Evolutionary conservation across 164 flowering plant genomes (phyloP).

Genomic region (Berberis thunbergii): DNA sequence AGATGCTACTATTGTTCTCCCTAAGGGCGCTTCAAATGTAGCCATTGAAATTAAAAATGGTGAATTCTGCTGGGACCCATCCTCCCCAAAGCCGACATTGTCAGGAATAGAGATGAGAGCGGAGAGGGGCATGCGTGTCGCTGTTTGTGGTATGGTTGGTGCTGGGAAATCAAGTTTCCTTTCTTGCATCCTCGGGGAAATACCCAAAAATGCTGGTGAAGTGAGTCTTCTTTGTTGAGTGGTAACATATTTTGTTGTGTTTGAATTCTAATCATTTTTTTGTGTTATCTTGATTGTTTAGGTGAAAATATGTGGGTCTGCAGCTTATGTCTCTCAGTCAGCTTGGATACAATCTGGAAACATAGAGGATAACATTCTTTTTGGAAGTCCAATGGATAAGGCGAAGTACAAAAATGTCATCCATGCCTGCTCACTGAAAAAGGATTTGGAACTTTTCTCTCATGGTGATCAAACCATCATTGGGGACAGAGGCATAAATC

Average conservation of each 20-base stretch:
- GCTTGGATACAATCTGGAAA: constrained; percentile 1
- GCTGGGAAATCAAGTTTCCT: constrained; percentile 59
- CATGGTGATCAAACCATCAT: background rate
- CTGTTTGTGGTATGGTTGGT: constrained; percentile 56
- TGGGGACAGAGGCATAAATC: background rate
- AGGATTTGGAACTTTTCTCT: background rate
- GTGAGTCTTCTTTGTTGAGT: constrained; percentile 16
- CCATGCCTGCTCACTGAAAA: background rate
- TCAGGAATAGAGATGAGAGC: constrained; percentile 32
- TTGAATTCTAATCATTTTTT: background rate
- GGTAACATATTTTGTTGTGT: constrained; percentile 11
- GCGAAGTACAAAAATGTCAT: background rate
- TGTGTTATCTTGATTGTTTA: background rate
- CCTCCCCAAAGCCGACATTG: constrained; percentile 25
- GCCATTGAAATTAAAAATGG: constrained; percentile 55
- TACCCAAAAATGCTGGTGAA: constrained; percentile 36
- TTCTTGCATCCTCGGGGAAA: constrained; percentile 49
- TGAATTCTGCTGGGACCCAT: constrained; percentile 19
- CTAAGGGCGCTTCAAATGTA: constrained; percentile 27
- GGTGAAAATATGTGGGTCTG: background rate
- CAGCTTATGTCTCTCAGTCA: background rate
- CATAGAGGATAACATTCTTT: background rate
- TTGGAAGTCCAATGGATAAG: background rate
- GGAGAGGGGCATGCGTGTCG: constrained; percentile 38
- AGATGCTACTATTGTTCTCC: constrained; percentile 41